phyloP scores from a whole-genome alignment of 1,139 yeast genomes.

The Citeromyces hawaiiensis region DNA sequence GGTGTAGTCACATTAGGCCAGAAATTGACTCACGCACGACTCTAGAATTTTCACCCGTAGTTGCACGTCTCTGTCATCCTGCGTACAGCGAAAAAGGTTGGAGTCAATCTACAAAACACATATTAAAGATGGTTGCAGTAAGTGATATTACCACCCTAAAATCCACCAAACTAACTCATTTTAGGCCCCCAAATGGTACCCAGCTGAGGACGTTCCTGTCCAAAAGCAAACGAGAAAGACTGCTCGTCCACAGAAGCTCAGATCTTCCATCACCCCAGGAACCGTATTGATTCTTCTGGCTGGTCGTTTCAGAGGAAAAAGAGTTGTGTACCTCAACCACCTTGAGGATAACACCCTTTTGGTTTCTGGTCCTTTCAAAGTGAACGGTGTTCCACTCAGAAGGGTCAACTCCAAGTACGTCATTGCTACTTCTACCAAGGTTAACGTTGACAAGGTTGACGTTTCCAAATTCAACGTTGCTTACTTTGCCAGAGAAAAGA shows the following conservation, averaged over 20 bases:
- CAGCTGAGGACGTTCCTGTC: not conserved
- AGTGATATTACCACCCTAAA: not conserved
- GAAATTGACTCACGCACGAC: not conserved
- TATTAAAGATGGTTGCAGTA: not conserved
- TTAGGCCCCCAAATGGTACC: slow-evolving; percentile 2
- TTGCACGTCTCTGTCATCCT: not conserved
- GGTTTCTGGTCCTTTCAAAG: slow-evolving; percentile 99
- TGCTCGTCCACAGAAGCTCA: slow-evolving; percentile 1
- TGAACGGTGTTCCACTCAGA: slow-evolving; percentile 99
- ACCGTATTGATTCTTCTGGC: slow-evolving; percentile 96
- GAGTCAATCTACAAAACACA: not conserved
- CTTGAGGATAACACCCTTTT: slow-evolving; percentile 98
- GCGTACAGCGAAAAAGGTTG: not conserved
- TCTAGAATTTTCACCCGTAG: not conserved
- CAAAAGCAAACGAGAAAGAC: not conserved
- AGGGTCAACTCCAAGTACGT: slow-evolving; percentile 99
- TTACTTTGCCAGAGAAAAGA: slow-evolving; percentile 96
- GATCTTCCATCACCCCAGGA: slow-evolving; percentile 44
- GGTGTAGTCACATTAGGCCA: not conserved
- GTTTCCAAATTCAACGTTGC: slow-evolving; percentile 88
- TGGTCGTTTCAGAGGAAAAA: slow-evolving; percentile 99
- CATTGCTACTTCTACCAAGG: slow-evolving; percentile 95
- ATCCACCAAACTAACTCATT: not conserved
- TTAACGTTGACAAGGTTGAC: slow-evolving; percentile 69
- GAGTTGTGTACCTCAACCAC: slow-evolving; percentile 97